Percentiles rank a stretch among this genome's conserved stretches.
Conservation (phyloP, 305 asterid genomes). For the Plantago lanceolata region DNA sequence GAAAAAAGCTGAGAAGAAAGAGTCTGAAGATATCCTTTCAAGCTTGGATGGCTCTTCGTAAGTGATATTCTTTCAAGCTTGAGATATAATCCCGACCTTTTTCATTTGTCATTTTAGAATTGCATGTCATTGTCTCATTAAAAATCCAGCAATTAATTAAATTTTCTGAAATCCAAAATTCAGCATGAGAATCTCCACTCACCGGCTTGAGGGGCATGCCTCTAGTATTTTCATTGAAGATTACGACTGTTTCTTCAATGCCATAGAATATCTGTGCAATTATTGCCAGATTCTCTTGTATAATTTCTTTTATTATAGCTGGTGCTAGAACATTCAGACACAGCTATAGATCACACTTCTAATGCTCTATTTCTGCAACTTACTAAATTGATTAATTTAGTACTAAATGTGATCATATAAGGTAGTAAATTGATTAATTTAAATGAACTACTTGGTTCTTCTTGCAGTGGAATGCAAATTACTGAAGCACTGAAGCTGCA, state of each 20-base stretch:
- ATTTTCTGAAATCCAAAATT: neutral
- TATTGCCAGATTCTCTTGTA: neutral
- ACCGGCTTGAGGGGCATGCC: neutral
- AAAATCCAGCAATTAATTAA: neutral
- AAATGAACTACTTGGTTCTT: constrained; percentile 16
- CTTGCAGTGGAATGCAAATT: constrained; percentile 80
- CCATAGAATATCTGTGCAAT: neutral
- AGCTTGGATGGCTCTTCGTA: constrained; percentile 88
- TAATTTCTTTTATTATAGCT: neutral
- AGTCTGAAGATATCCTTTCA: constrained; percentile 69
- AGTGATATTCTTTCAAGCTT: constrained; percentile 76
- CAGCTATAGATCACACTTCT: neutral
- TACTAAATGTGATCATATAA: neutral
- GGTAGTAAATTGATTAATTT: neutral
- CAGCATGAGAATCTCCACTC: neutral
- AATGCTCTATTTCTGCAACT: neutral
- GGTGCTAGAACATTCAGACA: neutral
- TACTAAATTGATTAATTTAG: neutral
- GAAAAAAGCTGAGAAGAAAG: constrained; percentile 70
- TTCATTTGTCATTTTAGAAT: neutral
- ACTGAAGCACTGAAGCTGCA: constrained; percentile 96
- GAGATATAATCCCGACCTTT: neutral
- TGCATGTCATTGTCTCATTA: neutral
- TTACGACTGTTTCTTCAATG: neutral
- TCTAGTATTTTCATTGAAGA: neutral